These are phyloP conservation scores for Aspergillus sparsus DNA, from an alignment of 495 filamentous ascomycete genomes.

Conservation along the genomic window DNA sequence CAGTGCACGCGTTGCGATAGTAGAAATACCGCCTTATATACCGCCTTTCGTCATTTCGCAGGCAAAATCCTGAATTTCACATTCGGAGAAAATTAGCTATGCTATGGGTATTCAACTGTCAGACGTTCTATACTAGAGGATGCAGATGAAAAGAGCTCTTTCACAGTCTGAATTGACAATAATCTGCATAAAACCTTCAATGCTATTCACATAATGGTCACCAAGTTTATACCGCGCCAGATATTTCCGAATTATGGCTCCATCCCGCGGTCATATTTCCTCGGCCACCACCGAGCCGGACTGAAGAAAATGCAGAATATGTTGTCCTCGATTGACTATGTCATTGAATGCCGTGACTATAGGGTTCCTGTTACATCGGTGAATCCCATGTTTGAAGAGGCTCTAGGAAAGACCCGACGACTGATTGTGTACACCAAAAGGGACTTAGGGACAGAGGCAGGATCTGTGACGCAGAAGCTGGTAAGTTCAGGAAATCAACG, in stretches of 20 bases:
- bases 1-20: too few relatives aligned
- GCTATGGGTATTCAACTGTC: background rate
- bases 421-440: slow-evolving; percentile 90
- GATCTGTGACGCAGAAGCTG: slow-evolving; percentile 29
- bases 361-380: slow-evolving; percentile 83
- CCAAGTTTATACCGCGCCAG: slow-evolving; percentile 70
- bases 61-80: background rate
- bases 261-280: slow-evolving; percentile 88
- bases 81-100: too few relatives aligned
- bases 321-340: slow-evolving; percentile 78
- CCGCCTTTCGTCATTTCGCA: background rate
- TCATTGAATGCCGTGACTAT: slow-evolving; percentile 95
- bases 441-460: slow-evolving; percentile 62
- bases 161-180: background rate
- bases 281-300: slow-evolving; percentile 91
- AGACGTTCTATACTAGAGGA: slow-evolving; percentile 12
- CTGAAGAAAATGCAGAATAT: slow-evolving; percentile 80
- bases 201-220: slow-evolving; percentile 24
- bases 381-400: slow-evolving; percentile 88
- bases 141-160: slow-evolving; percentile 2
- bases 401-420: slow-evolving; percentile 65
- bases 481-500: slow-evolving; percentile 29
- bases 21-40: slow-evolving; percentile 4
- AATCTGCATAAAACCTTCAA: background rate
- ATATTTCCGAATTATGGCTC: slow-evolving; percentile 67